These are phyloP conservation scores for Lachancea waltii DNA, from an alignment of 805 yeast genomes.

Conservation along the genomic window DNA sequence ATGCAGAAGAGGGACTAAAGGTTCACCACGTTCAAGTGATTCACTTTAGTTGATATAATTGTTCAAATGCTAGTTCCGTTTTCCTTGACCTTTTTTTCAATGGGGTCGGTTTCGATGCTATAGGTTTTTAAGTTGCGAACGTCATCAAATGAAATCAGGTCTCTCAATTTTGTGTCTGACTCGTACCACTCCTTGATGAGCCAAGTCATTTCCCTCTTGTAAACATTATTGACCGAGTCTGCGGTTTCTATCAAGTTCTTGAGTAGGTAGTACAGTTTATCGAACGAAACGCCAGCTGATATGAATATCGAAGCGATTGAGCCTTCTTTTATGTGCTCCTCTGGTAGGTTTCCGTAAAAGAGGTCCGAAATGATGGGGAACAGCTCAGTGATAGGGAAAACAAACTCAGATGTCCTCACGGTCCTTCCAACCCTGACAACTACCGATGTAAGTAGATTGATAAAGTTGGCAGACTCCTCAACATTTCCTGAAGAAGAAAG, in stretches of 20 bases:
- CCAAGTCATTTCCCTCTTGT: constrained; percentile 54
- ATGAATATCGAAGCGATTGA: constrained; percentile 55
- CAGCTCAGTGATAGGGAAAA: constrained; percentile 71
- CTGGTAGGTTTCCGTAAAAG: constrained; percentile 38
- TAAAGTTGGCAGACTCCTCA: constrained; percentile 31
- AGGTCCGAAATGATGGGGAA: constrained; percentile 58
- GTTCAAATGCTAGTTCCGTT: constrained; percentile 32
- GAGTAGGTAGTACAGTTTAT: constrained; percentile 57
- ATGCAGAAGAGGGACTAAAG: too few species aligned
- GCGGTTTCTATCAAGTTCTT: constrained; percentile 58
- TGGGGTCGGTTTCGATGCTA: constrained; percentile 50
- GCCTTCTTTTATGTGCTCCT: constrained; percentile 42
- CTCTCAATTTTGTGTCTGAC: constrained; percentile 57
- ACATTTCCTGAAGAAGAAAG: constrained; percentile 22
- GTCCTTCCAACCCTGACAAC: constrained; percentile 51
- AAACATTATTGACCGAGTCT: constrained; percentile 44
- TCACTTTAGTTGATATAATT: background rate
- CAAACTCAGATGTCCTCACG: constrained; percentile 61
- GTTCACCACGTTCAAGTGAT: background rate
- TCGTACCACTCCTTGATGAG: constrained; percentile 63
- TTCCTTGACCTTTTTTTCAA: constrained; percentile 39
- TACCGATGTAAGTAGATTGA: constrained; percentile 35
- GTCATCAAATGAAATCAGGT: constrained; percentile 42
- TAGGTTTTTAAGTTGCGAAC: constrained; percentile 42
- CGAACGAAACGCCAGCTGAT: constrained; percentile 57